These are phyloP conservation scores for Colletotrichum sp. DNA, from an alignment of 2,329 filamentous ascomycete species.

Conservation along the genomic window DNA sequence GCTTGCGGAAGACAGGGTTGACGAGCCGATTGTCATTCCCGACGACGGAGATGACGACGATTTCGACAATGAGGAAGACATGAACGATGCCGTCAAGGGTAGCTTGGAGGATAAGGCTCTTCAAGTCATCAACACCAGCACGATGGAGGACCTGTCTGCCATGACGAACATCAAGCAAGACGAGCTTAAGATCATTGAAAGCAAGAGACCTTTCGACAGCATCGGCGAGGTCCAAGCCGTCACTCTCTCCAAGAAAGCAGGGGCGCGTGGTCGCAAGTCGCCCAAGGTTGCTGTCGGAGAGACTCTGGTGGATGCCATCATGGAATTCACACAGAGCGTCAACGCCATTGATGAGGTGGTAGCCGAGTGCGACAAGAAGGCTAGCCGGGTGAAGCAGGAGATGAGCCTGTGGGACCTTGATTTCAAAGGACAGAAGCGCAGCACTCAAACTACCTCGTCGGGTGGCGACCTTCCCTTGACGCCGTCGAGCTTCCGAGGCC, in stretches of 20 bases:
- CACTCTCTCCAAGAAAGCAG: conserved; percentile 53
- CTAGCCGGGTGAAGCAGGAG: conserved; percentile 56
- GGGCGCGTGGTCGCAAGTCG: conserved; percentile 42
- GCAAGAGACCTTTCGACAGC: conserved; percentile 73
- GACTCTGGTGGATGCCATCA: conserved; percentile 53
- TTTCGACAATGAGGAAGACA: conserved; percentile 32
- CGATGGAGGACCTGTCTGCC: conserved; percentile 76
- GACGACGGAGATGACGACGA: conserved; percentile 47
- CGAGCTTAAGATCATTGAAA: conserved; percentile 71
- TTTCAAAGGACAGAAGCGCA: conserved; percentile 44
- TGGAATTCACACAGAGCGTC: conserved; percentile 81
- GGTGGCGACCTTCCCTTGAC: conserved; percentile 44
- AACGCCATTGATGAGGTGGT: conserved; percentile 85
- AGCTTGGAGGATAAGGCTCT: conserved; percentile 60
- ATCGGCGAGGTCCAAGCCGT: conserved; percentile 71
- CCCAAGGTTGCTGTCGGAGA: conserved; percentile 56
- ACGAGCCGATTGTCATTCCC: conserved; percentile 26
- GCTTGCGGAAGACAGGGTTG: conserved; percentile 34
- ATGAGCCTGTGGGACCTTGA: conserved; percentile 55
- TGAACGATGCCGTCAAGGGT: conserved; percentile 19
- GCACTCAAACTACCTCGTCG: conserved; percentile 26
- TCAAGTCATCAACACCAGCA: conserved; percentile 82
- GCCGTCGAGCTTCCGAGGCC: conserved; percentile 40
- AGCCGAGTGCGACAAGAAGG: conserved; percentile 73
- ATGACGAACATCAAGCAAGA: conserved; percentile 77